phyloP scores from a whole-genome alignment of 257 asterid genomes.

The Thymus quinquecostatus region DNA sequence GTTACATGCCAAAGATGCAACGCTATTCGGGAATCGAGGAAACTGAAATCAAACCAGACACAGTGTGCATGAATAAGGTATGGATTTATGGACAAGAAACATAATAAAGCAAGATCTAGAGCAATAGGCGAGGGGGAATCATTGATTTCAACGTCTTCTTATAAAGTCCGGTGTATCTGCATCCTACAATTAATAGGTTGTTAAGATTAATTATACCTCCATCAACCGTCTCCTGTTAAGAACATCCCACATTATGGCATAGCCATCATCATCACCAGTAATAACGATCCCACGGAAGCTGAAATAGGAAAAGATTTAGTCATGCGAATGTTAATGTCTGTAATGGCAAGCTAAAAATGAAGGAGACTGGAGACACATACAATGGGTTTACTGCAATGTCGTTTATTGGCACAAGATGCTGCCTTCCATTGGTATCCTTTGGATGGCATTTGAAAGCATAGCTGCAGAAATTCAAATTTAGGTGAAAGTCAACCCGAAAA shows the following conservation, averaged over 20 bases:
- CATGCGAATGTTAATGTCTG: slow-evolving; percentile 12
- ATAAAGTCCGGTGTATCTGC: not conserved
- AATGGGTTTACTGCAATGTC: slow-evolving; percentile 77
- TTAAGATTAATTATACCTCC: slow-evolving; percentile 56
- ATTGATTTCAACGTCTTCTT: not conserved
- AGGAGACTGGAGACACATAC: slow-evolving; percentile 46
- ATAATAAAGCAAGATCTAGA: not conserved
- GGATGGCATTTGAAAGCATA: slow-evolving; percentile 90
- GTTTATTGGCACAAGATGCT: slow-evolving; percentile 65
- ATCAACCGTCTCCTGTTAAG: slow-evolving; percentile 57
- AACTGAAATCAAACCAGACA: slow-evolving; percentile 44
- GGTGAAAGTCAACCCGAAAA: slow-evolving; percentile 7
- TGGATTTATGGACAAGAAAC: not conserved
- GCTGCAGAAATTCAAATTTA: slow-evolving; percentile 46
- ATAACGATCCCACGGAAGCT: slow-evolving; percentile 60
- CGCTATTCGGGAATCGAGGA: slow-evolving; percentile 60
- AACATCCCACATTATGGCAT: slow-evolving; percentile 76
- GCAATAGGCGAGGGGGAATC: not conserved
- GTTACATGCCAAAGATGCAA: slow-evolving; percentile 80
- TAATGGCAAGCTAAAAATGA: slow-evolving; percentile 33
- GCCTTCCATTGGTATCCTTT: slow-evolving; percentile 55
- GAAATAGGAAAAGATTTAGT: slow-evolving; percentile 36
- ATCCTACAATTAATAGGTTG: not conserved
- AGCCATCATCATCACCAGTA: slow-evolving; percentile 83
- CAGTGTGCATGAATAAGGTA: not conserved